A percentile compares a stretch with the other conserved stretches of the same genome.
Conservation (phyloP, 2,329 filamentous ascomycete species). For the Trichoderma sp. region DNA sequence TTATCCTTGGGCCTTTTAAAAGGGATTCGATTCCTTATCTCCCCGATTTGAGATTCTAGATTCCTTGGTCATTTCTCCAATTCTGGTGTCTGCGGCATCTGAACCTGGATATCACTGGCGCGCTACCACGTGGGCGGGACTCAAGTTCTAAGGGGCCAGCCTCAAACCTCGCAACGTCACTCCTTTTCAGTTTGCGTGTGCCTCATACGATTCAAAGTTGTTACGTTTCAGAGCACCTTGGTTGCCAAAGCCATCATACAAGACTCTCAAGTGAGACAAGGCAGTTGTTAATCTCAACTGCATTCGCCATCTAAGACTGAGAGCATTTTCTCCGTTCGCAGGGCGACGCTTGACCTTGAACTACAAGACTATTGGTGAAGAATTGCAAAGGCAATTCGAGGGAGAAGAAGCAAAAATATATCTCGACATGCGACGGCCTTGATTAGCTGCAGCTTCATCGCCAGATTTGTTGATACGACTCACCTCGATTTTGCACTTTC, state of each 20-base stretch:
- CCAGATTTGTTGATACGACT: background rate
- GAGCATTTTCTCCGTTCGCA: background rate
- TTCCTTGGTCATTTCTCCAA: background rate
- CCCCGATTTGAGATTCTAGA: background rate
- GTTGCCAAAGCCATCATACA: background rate
- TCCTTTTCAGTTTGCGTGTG: background rate
- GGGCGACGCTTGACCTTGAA: background rate
- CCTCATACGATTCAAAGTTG: background rate
- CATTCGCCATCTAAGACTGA: background rate
- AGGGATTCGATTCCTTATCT: background rate
- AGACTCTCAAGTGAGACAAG: background rate
- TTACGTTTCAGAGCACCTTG: background rate
- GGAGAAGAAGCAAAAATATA: background rate
- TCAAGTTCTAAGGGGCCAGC: background rate
- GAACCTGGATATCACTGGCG: background rate
- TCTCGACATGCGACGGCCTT: background rate
- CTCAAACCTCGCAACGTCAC: background rate
- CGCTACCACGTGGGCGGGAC: conserved; percentile 14
- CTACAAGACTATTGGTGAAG: background rate
- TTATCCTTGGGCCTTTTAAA: background rate
- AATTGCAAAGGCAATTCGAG: background rate
- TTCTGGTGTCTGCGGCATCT: background rate
- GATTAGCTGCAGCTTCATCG: background rate
- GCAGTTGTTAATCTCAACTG: background rate
- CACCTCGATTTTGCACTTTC: background rate